These are phyloP conservation scores for Aureobasidium lini DNA, from an alignment of 2,329 filamentous ascomycete genomes.

Conservation along the genomic window DNA sequence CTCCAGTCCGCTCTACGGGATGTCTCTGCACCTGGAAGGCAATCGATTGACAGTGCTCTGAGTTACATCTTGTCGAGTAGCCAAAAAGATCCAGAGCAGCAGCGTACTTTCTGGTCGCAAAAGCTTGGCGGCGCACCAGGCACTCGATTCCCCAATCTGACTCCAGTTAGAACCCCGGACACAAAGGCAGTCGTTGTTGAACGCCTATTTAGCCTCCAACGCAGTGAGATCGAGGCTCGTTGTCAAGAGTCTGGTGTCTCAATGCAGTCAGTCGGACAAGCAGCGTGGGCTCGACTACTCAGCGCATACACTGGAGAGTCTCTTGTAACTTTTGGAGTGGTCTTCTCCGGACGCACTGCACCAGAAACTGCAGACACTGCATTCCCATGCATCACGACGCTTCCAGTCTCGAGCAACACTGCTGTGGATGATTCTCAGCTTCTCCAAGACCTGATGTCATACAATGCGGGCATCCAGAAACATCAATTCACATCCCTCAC, in stretches of 20 bases:
- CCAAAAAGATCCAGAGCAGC: conserved; percentile 23
- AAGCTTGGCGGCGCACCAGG: conserved; percentile 34
- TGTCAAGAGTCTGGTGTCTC: conserved; percentile 58
- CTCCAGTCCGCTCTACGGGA: conserved; percentile 40
- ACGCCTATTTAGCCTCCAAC: conserved; percentile 32
- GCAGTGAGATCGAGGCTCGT: conserved; percentile 45
- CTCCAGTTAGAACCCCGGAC: conserved; percentile 46
- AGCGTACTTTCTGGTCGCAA: conserved; percentile 55
- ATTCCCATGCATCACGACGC: conserved; percentile 75
- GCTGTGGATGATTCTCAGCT: conserved; percentile 48
- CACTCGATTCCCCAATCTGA: conserved; percentile 70
- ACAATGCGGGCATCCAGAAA: conserved; percentile 57
- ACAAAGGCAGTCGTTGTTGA: conserved; percentile 30
- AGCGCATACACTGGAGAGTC: conserved; percentile 69
- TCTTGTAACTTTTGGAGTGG: conserved; percentile 68
- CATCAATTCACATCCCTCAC: conserved; percentile 65
- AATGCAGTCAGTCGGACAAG: conserved; percentile 67
- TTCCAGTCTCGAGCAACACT: conserved; percentile 62
- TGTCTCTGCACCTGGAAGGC: conserved; percentile 18
- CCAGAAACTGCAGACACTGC: conserved; percentile 52
- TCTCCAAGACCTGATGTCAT: conserved; percentile 55
- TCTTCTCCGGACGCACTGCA: conserved; percentile 65
- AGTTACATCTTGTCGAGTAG: conserved; percentile 37
- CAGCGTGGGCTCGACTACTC: conserved; percentile 69
- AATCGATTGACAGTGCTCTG: conserved; percentile 37